Conservation (phyloP, 139 green algal species). For the Volvox reticuliferus region DNA sequence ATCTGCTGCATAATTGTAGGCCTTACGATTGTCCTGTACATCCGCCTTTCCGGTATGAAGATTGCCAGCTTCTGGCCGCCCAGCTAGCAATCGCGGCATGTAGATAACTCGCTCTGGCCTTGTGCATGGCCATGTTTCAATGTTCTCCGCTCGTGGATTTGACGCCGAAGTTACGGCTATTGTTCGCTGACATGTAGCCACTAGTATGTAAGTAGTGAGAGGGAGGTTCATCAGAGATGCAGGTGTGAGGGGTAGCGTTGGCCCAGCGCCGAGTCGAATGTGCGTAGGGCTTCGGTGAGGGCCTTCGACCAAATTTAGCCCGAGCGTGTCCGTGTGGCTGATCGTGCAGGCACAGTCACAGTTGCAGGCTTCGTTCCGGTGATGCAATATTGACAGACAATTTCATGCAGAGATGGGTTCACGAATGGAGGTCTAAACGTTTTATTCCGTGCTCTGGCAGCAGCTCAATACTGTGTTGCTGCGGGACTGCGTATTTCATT, state of each 20-base stretch:
- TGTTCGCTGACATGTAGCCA: neutral
- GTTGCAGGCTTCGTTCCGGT: neutral
- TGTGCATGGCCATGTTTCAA: neutral
- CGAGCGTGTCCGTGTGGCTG: neutral
- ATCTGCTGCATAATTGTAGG: constrained; percentile 62
- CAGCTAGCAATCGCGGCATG: neutral
- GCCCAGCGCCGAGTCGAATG: too few relatives aligned
- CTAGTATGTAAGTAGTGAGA: neutral
- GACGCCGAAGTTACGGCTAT: neutral
- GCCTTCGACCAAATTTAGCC: neutral
- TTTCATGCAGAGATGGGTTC: neutral
- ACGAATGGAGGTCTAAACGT: too few relatives aligned
- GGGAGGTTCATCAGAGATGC: neutral
- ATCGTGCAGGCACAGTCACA: neutral
- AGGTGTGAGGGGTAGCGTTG: neutral
- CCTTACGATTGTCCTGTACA: constrained; percentile 61
- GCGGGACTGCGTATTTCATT: neutral
- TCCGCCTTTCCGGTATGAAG: constrained; percentile 58
- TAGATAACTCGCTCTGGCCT: neutral
- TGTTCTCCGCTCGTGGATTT: neutral
- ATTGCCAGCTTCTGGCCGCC: constrained; percentile 62
- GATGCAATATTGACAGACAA: neutral
- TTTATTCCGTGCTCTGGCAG: neutral
- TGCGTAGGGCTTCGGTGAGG: too few relatives aligned
- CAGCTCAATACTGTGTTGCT: neutral